Conservation (phyloP, 2,329 filamentous ascomycete genomes). For the Trichoderma sp. region DNA sequence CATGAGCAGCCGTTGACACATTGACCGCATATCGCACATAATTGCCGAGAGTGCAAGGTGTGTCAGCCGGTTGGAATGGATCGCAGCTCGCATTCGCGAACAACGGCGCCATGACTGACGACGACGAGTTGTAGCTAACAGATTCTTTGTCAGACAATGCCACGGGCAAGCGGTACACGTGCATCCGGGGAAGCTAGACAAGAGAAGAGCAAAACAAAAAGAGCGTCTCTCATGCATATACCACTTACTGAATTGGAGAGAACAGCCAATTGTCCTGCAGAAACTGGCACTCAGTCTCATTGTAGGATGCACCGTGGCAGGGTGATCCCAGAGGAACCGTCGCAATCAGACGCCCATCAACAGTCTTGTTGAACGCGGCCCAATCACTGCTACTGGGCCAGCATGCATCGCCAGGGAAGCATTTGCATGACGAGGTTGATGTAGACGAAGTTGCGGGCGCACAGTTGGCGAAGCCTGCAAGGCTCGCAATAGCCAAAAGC, state of each 20-base stretch:
- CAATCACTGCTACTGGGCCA: constrained; percentile 52
- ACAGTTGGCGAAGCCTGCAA: neutral
- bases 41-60: constrained; percentile 42
- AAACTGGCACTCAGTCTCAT: constrained; percentile 42
- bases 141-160: neutral
- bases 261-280: constrained; percentile 44
- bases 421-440: constrained; percentile 24
- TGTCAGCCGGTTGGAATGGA: constrained; percentile 35
- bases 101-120: constrained; percentile 31
- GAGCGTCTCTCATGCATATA: neutral
- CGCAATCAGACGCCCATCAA: constrained; percentile 48
- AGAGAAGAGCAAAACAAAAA: neutral
- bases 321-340: constrained; percentile 49
- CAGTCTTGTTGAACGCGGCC: constrained; percentile 48
- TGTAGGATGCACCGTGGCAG: constrained; percentile 49
- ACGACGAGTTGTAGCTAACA: constrained; percentile 18
- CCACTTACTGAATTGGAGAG: constrained; percentile 41
- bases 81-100: constrained; percentile 33
- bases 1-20: constrained; percentile 30
- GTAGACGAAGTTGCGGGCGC: neutral
- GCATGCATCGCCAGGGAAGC: constrained; percentile 49
- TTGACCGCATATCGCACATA: constrained; percentile 39
- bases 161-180: neutral
- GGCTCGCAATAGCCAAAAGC: neutral
- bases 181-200: neutral